A percentile compares a stretch with the other conserved stretches of the same genome.
Evolutionary conservation across 23 red algal genomes (phyloP).

Genomic region (Pyropia haitanensis): DNA sequence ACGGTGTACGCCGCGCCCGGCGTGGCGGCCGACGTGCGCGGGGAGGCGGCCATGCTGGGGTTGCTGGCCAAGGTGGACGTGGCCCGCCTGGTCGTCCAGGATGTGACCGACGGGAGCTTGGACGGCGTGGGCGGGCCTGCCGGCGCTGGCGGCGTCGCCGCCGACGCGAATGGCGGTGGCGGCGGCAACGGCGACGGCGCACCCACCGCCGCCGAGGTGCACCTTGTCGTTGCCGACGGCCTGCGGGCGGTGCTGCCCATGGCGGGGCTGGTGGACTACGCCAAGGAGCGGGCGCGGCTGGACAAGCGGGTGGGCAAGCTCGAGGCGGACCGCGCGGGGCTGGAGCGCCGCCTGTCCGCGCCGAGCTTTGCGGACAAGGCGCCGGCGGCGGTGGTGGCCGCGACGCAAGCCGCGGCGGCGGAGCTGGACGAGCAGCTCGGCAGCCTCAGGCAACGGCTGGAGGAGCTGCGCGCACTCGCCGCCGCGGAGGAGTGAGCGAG

Average conservation of each 20-base stretch:
- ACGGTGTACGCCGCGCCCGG: conserved; percentile 28
- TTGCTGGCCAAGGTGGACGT: conserved; percentile 58
- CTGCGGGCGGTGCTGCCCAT: conserved; percentile 58
- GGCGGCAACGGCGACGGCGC: not conserved
- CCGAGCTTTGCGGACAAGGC: conserved; percentile 82
- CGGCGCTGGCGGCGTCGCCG: not conserved
- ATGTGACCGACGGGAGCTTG: conserved; percentile 5
- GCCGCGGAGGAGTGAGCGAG: conserved; percentile 4
- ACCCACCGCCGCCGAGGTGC: conserved; percentile 12
- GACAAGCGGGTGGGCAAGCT: conserved; percentile 70
- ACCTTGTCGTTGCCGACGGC: conserved; percentile 56
- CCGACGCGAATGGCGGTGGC: not conserved
- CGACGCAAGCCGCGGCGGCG: conserved; percentile 29
- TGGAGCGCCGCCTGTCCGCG: conserved; percentile 54
- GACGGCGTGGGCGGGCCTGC: not conserved
- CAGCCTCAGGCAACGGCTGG: conserved; percentile 25
- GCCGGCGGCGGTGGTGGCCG: conserved; percentile 57
- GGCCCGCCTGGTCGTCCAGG: conserved; percentile 16
- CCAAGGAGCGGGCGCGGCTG: conserved; percentile 71
- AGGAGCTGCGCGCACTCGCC: conserved; percentile 41
- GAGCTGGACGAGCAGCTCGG: conserved; percentile 49
- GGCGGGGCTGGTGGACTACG: conserved; percentile 67
- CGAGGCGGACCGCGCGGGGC: conserved; percentile 52
- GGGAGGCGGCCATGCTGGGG: conserved; percentile 50
- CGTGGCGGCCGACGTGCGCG: conserved; percentile 18